These are phyloP conservation scores for Trichoderma virens DNA, from an alignment of 495 filamentous ascomycete species.

Conservation along the genomic window DNA sequence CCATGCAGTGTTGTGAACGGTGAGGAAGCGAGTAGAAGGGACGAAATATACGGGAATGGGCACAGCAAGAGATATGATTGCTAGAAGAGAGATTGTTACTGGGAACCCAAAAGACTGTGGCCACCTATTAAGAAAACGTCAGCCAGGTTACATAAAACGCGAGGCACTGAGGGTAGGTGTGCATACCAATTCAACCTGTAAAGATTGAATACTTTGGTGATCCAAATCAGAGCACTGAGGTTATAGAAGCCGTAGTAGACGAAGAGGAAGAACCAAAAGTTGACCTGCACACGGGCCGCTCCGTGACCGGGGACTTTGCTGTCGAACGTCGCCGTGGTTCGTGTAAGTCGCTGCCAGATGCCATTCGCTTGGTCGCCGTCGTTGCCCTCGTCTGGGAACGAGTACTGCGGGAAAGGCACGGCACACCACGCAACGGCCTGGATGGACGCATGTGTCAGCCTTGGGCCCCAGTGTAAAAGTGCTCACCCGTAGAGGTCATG, in stretches of 20 bases:
- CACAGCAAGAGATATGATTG: conserved; percentile 42
- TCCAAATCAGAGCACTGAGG: conserved; percentile 54
- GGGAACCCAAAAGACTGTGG: conserved; percentile 51
- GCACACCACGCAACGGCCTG: conserved; percentile 55
- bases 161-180: neutral
- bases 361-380: conserved; percentile 14
- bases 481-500: neutral
- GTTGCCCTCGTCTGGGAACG: conserved; percentile 30
- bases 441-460: conserved; percentile 3
- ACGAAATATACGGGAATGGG: conserved; percentile 51
- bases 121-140: conserved; percentile 35
- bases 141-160: neutral
- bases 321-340: conserved; percentile 13
- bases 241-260: conserved; percentile 61
- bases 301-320: conserved; percentile 49
- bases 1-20: conserved; percentile 54
- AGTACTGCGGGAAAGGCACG: conserved; percentile 55
- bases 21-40: conserved; percentile 38
- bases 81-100: conserved; percentile 47
- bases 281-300: conserved; percentile 49
- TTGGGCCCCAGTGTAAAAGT: conserved; percentile 13
- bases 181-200: conserved; percentile 53
- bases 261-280: conserved; percentile 61
- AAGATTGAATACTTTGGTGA: conserved; percentile 61
- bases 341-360: neutral